Evolutionary conservation across 352 stramenopile species (phyloP).

Genomic region (Plasmopara halstedii): DNA sequence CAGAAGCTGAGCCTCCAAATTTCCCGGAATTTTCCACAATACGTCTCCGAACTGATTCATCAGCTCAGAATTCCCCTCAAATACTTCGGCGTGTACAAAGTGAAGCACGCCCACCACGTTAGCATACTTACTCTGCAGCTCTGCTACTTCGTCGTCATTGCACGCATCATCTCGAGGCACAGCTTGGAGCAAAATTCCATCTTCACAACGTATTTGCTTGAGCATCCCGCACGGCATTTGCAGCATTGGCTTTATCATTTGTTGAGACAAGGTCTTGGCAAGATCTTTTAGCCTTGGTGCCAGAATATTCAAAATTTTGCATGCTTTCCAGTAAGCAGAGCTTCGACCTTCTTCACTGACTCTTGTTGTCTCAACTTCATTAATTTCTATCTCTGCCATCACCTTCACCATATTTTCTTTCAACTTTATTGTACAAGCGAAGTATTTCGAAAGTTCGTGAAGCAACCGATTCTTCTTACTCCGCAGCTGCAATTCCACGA

Average conservation of each 20-base stretch:
- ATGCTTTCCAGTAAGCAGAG: constrained; percentile 49
- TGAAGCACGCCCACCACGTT: constrained; percentile 42
- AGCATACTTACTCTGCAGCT: constrained; percentile 28
- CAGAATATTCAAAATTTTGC: constrained; percentile 38
- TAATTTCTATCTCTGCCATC: not conserved
- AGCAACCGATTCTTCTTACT: constrained; percentile 51
- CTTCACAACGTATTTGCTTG: constrained; percentile 20
- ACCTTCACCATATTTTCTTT: constrained; percentile 39
- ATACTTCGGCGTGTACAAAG: constrained; percentile 49
- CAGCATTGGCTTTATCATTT: constrained; percentile 52
- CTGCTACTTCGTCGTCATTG: constrained; percentile 12
- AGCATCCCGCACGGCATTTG: constrained; percentile 11
- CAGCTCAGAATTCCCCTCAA: constrained; percentile 30
- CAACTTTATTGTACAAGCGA: constrained; percentile 29
- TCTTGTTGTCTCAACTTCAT: constrained; percentile 1
- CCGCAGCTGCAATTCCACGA: constrained; percentile 39
- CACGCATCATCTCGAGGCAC: constrained; percentile 1
- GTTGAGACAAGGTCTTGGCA: constrained; percentile 35
- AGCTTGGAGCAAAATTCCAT: constrained; percentile 18
- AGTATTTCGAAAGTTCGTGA: constrained; percentile 38
- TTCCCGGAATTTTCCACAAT: constrained; percentile 67
- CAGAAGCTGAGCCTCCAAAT: constrained; percentile 59
- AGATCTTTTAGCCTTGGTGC: constrained; percentile 41
- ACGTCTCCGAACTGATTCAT: constrained; percentile 46
- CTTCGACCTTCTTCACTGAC: constrained; percentile 15